These are phyloP conservation scores for Salvia sclarea DNA, from an alignment of 305 asterid genomes.

Conservation along the genomic window DNA sequence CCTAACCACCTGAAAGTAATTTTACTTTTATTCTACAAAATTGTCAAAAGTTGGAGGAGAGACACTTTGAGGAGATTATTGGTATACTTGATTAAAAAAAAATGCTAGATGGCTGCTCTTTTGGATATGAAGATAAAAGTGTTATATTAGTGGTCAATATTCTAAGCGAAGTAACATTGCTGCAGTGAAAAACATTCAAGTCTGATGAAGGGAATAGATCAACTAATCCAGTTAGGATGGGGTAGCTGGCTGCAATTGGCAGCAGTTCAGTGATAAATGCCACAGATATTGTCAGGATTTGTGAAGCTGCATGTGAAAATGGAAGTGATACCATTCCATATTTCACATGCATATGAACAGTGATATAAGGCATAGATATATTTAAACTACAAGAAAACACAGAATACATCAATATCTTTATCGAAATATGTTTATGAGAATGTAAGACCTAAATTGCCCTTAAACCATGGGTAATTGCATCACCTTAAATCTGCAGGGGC, in stretches of 20 bases:
- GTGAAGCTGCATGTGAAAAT: constrained; percentile 7
- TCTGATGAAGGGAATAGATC: neutral
- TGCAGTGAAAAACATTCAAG: neutral
- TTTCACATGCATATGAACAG: neutral
- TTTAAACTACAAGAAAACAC: constrained; percentile 11
- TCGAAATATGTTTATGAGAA: neutral
- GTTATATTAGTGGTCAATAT: neutral
- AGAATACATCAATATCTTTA: constrained; percentile 4
- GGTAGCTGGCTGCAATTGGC: neutral
- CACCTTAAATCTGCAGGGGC: constrained; percentile 78
- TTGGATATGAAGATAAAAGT: neutral
- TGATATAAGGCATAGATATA: neutral
- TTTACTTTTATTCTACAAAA: neutral
- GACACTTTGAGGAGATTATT: neutral
- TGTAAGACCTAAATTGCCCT: neutral
- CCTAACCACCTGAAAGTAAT: neutral
- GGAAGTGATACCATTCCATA: neutral
- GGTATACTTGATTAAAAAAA: neutral
- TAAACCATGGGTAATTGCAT: constrained; percentile 15
- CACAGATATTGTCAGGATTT: neutral
- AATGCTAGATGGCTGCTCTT: neutral
- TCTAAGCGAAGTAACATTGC: neutral
- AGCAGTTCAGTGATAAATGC: neutral
- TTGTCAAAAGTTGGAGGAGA: neutral
- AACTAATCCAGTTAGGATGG: neutral